Evolutionary conservation across 768 basidiomycete species (phyloP).

Genomic region (Hygrophoropsis aurantiaca): DNA sequence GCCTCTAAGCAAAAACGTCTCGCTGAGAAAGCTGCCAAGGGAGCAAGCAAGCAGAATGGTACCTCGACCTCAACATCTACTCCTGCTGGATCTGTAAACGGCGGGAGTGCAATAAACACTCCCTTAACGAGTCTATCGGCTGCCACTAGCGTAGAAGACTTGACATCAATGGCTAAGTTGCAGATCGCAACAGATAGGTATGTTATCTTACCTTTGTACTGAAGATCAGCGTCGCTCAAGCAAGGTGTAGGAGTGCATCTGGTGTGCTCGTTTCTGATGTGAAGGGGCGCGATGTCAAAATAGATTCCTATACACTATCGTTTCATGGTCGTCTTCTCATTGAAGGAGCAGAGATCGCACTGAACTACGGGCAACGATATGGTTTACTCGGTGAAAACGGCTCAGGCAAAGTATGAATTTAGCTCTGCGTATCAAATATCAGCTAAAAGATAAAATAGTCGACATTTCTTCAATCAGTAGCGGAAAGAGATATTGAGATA

Average conservation of each 20-base stretch:
- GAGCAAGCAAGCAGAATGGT: constrained; percentile 54
- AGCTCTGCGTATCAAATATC: constrained; percentile 5
- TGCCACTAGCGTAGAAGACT: constrained; percentile 76
- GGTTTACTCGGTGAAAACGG: constrained; percentile 97
- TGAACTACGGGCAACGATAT: constrained; percentile 91
- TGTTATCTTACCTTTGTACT: constrained; percentile 3
- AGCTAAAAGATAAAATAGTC: constrained; percentile 50
- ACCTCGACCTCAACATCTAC: constrained; percentile 51
- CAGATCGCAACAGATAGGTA: constrained; percentile 89
- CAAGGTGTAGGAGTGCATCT: constrained; percentile 66
- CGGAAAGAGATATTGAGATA: constrained; percentile 92
- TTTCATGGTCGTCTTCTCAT: constrained; percentile 93
- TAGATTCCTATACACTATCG: constrained; percentile 91
- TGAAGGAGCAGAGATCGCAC: constrained; percentile 62
- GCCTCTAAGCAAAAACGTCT: constrained; percentile 90
- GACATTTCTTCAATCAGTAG: constrained; percentile 93
- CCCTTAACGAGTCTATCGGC: constrained; percentile 84
- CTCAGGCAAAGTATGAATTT: constrained; percentile 83
- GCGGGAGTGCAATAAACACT: constrained; percentile 62
- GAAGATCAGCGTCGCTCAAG: constrained; percentile 5
- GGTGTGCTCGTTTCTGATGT: constrained; percentile 92
- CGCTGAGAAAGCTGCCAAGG: constrained; percentile 90
- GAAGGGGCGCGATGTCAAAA: constrained; percentile 96
- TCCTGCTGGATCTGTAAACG: constrained; percentile 65
- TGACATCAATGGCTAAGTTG: constrained; percentile 86